Evolutionary conservation across 768 basidiomycete genomes (phyloP), one percentile per base, ranked within the genome.

Genomic region (Megacollybia marginata): DNA sequence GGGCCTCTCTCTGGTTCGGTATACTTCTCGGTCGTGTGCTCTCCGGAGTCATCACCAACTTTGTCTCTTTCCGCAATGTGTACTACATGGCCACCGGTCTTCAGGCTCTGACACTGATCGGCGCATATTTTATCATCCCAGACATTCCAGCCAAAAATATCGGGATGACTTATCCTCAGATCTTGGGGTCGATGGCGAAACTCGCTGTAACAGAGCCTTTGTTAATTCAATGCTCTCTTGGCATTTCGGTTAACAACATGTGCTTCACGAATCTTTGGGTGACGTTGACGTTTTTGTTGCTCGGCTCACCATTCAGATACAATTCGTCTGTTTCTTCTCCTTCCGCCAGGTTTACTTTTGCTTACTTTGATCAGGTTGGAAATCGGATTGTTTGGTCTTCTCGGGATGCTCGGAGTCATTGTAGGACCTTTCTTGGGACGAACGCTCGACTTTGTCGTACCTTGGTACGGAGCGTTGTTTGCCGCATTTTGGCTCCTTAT

Each of bases 211-310:
- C 77, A 1, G 78, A 84, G 60, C 82, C 83, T 0, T 65, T 76
- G 20, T 63, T 85, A 32, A 61, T 82, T 15, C 83, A 85, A 58
- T 60, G 67, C 7, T 54, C 65, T 47, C 57, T 78, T 58, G 67
- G 79, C 55, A 69, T 72, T 56, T 56, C 77, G 10, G 72, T 72
- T 23, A 69, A 67, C 40, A 71, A 66, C 56, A 73, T 74, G 4
- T 70, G 68, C 55, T 77, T 75, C 54, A 59, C 60, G 2, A 60
- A 59, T 46, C 73, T 69, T 50, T 70, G 74, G 76, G 74, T 76
- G 20, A 76, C 76, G 16, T 61, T 80, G 49, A 82, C 82, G 0
- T 85, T 83, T 65, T 66, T 83, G 33, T 73, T 85, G 3, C 75
- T 74, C 40, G 79, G 76, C 9, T 57, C 72, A 5, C 79, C 78